Evolutionary conservation across 1,284 basidiomycete species (phyloP).

Genomic region (Sutorius eximius): DNA sequence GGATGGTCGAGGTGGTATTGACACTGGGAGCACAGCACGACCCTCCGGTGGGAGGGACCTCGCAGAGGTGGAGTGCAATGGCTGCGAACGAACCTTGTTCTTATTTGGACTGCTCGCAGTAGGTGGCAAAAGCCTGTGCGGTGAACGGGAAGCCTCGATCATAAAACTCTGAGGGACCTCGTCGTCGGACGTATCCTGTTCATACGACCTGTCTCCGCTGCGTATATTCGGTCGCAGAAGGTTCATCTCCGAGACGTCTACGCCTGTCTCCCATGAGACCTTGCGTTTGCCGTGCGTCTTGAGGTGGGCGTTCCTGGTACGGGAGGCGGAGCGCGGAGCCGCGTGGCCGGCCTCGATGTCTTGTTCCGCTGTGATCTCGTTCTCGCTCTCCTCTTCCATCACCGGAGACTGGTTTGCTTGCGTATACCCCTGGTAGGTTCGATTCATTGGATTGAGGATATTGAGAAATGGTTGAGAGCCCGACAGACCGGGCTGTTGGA

Average conservation of each 20-base stretch:
- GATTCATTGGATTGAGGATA: constrained; percentile 78
- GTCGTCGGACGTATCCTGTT: constrained; percentile 67
- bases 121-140: constrained; percentile 34
- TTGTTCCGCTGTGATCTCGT: constrained; percentile 42
- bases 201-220: constrained; percentile 55
- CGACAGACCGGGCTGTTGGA: constrained; percentile 43
- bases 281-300: constrained; percentile 50
- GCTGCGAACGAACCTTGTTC: constrained; percentile 43
- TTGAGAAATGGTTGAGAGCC: constrained; percentile 73
- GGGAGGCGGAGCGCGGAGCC: constrained; percentile 32
- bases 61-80: constrained; percentile 47
- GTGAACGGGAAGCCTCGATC: constrained; percentile 57
- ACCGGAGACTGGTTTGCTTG: constrained; percentile 65
- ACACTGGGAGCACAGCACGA: constrained; percentile 39
- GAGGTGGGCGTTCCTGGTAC: constrained; percentile 23
- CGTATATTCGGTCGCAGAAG: constrained; percentile 65
- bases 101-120: constrained; percentile 35
- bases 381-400: constrained; percentile 61
- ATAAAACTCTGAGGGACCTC: constrained; percentile 82
- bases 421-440: constrained; percentile 66
- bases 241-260: constrained; percentile 53
- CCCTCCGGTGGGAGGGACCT: constrained; percentile 44
- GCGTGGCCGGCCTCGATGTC: constrained; percentile 54
- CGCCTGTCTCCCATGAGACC: constrained; percentile 51
- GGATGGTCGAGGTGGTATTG: constrained; percentile 67